Conservation (phyloP, 352 stramenopile genomes). For the Phytophthora aleatoria region DNA sequence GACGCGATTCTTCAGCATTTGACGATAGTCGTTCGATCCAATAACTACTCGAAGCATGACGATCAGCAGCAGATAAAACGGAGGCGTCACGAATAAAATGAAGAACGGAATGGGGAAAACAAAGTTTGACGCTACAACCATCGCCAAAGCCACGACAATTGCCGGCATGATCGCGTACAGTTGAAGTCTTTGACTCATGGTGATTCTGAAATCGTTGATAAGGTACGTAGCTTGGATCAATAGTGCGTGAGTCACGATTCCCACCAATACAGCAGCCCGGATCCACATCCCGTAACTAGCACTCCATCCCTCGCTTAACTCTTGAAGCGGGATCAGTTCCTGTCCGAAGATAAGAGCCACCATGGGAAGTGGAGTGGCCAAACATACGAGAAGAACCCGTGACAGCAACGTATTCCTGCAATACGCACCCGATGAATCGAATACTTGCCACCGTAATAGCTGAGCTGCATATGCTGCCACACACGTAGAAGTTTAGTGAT, state of each 20-base stretch:
- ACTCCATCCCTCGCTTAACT: slow-evolving; percentile 11
- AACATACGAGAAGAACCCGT: slow-evolving; percentile 12
- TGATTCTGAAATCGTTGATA: slow-evolving; percentile 18
- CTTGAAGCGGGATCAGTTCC: slow-evolving; percentile 28
- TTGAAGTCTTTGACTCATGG: slow-evolving; percentile 3
- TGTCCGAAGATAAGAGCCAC: slow-evolving; percentile 14
- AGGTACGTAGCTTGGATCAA: slow-evolving; percentile 23
- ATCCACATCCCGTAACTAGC: slow-evolving; percentile 28
- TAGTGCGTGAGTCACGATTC: slow-evolving; percentile 13
- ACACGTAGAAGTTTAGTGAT: not conserved
- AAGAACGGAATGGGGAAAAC: slow-evolving; percentile 36
- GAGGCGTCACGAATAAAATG: slow-evolving; percentile 8
- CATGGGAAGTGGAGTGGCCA: slow-evolving; percentile 20
- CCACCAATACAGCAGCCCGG: slow-evolving; percentile 15
- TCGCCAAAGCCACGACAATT: not conserved
- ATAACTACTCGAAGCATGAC: slow-evolving; percentile 15
- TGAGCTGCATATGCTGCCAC: slow-evolving; percentile 28
- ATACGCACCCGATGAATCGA: slow-evolving; percentile 32
- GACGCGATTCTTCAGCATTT: slow-evolving; percentile 13
- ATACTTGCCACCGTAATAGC: slow-evolving; percentile 34
- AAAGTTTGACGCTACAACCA: slow-evolving; percentile 10
- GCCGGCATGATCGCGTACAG: slow-evolving; percentile 9
- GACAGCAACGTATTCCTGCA: slow-evolving; percentile 6
- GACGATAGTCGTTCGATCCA: not conserved
- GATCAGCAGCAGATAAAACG: slow-evolving; percentile 20